Conservation (phyloP, 2,329 filamentous ascomycete species). For the Juglanconis oblonga region DNA sequence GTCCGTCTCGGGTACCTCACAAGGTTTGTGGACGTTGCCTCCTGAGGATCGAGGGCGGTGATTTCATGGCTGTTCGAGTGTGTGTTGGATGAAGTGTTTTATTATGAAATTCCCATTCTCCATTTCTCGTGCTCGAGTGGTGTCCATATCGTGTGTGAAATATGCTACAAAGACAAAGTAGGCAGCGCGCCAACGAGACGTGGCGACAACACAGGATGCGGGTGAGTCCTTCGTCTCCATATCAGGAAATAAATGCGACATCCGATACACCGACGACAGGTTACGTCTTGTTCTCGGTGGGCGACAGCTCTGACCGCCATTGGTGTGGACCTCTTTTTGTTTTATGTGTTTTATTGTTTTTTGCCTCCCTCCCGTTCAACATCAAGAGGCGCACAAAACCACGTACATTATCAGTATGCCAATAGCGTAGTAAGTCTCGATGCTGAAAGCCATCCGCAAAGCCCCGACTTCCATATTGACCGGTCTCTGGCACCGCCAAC, state of each 20-base stretch:
- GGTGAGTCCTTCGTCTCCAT: neutral
- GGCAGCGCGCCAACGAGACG: neutral
- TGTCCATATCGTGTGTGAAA: neutral
- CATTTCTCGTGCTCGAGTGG: neutral
- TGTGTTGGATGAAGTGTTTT: neutral
- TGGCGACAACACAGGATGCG: neutral
- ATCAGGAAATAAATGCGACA: constrained; percentile 4
- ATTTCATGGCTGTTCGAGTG: neutral
- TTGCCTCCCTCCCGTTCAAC: too few relatives aligned
- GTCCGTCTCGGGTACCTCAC: constrained; percentile 2
- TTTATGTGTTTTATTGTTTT: neutral
- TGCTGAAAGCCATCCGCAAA: neutral
- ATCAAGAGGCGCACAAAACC: too few relatives aligned
- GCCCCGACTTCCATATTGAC: neutral
- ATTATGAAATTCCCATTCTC: neutral
- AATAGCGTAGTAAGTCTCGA: neutral
- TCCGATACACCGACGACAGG: constrained; percentile 6
- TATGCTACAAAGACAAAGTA: neutral
- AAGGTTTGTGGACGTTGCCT: neutral
- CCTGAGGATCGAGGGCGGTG: neutral
- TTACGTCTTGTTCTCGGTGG: neutral
- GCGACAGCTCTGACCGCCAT: neutral
- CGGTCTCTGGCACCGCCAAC: neutral
- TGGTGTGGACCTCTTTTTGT: neutral
- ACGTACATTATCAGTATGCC: too few relatives aligned